Percentiles rank a stretch among this genome's conserved stretches.
These are phyloP conservation scores for Globisporangium mamillatum DNA, from an alignment of 352 stramenopile genomes.

Conservation along the genomic window DNA sequence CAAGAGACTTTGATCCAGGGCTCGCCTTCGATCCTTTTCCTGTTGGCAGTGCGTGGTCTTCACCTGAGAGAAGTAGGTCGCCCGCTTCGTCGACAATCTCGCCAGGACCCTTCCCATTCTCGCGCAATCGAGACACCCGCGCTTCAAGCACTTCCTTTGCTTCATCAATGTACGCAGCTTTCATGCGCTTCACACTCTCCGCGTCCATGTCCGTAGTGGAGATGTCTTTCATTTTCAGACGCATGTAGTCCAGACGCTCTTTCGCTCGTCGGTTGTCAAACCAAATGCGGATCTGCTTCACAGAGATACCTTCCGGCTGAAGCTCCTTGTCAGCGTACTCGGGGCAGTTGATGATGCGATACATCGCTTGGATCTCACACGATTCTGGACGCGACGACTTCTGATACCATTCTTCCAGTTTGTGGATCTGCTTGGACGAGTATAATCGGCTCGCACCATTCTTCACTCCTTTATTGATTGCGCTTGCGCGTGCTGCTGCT, in stretches of 20 bases:
- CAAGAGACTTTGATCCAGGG: constrained; percentile 26
- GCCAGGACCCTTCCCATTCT: constrained; percentile 64
- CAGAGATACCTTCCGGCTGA: constrained; percentile 80
- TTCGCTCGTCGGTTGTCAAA: constrained; percentile 87
- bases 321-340: constrained; percentile 82
- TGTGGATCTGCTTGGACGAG: constrained; percentile 85
- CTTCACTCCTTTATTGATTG: constrained; percentile 52
- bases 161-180: constrained; percentile 86
- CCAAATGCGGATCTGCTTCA: constrained; percentile 88
- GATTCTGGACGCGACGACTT: constrained; percentile 77
- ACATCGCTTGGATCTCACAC: constrained; percentile 89
- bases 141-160: constrained; percentile 86
- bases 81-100: constrained; percentile 83
- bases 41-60: constrained; percentile 40
- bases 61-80: constrained; percentile 54
- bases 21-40: constrained; percentile 34
- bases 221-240: constrained; percentile 88
- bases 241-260: constrained; percentile 86
- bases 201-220: constrained; percentile 81
- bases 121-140: constrained; percentile 72
- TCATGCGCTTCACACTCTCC: constrained; percentile 86
- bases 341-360: constrained; percentile 84
- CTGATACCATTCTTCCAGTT: constrained; percentile 88
- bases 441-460: constrained; percentile 81
- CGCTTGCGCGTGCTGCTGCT: constrained; percentile 25